Evolutionary conservation across 1,139 yeast species (phyloP), one percentile per base, ranked within the genome.

Genomic region (Protomyces pachydermus): DNA sequence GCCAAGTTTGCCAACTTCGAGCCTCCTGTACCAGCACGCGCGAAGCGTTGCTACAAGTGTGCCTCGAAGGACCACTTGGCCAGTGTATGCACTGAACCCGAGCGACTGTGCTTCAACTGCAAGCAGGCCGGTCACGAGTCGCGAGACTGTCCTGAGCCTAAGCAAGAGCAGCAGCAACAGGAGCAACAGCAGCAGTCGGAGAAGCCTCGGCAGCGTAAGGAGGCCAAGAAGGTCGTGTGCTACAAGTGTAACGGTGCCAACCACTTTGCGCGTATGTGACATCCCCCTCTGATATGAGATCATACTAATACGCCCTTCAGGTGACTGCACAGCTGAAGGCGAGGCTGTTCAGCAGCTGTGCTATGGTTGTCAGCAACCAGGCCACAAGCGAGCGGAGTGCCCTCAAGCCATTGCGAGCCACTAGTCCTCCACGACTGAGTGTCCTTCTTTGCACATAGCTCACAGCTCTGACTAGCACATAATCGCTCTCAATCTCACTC

Each of bases 61-160:
- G 48, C 48, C 20, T 42, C 48, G 2, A n/a, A 23, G 23, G 96
- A 96, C 71, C 96, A 90, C 80, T 82, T 88, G 74, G 96, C 96
- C 69, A 95, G 87, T 75, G 85, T 83, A 74, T 90, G 97, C 78
- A 83, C 84, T 71, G 89, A 88, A 77, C 82, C 85, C 67, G 89
- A 85, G 76, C 86, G 93, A 79, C 81, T 90, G 74, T 90, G 97
- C 79, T 90, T 89, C 86, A 90, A 90, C 84, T 90, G 97, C 78
- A 88, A 87, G 74, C 82, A 86, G 76, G 73, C 75, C n/a, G 71
- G 71, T 62, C 96, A 89, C 77, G 91, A 88, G 77, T 87, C 93
- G 65, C 82, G 83, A 69, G 93, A 85, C 68, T 89, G 96, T 77
- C 86, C 93, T 54, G 84, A 85, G 74, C 95, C 95, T 74, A 42